Evolutionary conservation across 2,329 filamentous ascomycete genomes (phyloP), one percentile per base, ranked within the genome.

Genomic region (Aspergillus caelatus): DNA sequence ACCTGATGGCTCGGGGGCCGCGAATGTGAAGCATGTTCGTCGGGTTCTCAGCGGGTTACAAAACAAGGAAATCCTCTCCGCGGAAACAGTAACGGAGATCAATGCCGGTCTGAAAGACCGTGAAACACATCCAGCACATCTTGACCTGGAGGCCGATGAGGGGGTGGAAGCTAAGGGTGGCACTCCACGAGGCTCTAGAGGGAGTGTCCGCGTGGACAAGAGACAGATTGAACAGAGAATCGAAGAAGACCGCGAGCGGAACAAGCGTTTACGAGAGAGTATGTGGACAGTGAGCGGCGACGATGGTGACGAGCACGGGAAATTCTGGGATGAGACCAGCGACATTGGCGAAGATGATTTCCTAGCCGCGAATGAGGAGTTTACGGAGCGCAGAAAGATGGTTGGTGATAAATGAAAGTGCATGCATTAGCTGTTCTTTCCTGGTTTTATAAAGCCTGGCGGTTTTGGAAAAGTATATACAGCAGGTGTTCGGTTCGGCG

Each of bases 151-250:
- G 45, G 70, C 70, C 5, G 74, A 74, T 2, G 77, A 78, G 36
- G 73, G 63, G 1, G 64, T 67, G 1, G 75, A 74, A 58, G 68
- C 70, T 7, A 77, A 74, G 61, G 66, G 57, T 1, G 71, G 69
- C 21, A 75, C 73, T 5, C 75, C 73, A 21, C 72, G 66, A 36
- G 70, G 68, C 59, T 62, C 66, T 9, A 76, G 70, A 58, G 63
- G 69, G 1, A 81, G 79, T 59, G 81, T 82, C 52, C 81, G 84
- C 58, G 77, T 95, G 58, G 92, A 97, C 73, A 95, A 94, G 79
- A 86, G 91, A 61, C 92, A 97, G 79, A 91, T 97, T 59, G 94
- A 98, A 80, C 94, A 98, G 81, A 85, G 95, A 46, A 97, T 99
- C 67, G 96, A 99, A 71, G 96, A 99, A 79, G 95, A 99, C 78